A percentile compares a stretch with the other conserved stretches of the same genome.
Conservation (phyloP, 2,329 filamentous ascomycete species). For the Xylariaceae sp. region DNA sequence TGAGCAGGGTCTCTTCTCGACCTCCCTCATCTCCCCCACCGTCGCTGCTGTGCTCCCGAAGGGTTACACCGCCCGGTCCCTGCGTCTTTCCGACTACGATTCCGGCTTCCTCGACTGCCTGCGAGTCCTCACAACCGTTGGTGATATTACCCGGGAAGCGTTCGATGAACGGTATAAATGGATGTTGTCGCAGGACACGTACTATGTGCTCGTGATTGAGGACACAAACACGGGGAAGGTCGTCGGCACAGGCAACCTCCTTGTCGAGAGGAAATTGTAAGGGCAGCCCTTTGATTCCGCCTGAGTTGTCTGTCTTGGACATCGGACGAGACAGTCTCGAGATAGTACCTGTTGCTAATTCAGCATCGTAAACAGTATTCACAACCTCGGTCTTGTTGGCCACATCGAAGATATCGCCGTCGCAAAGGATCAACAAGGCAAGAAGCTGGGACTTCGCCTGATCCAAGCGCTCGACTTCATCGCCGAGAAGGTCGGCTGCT, state of each 20-base stretch:
- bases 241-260: slow-evolving; percentile 84
- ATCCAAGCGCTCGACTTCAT: slow-evolving; percentile 92
- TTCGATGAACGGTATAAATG: slow-evolving; percentile 79
- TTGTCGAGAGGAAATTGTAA: slow-evolving; percentile 92
- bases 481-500: slow-evolving; percentile 83
- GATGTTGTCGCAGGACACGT: slow-evolving; percentile 69
- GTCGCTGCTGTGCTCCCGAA: slow-evolving; percentile 69
- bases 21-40: slow-evolving; percentile 68
- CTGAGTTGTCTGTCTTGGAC: too few relatives aligned
- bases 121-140: slow-evolving; percentile 86
- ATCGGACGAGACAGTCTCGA: neutral
- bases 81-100: slow-evolving; percentile 71
- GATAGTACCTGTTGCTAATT: slow-evolving; percentile 9
- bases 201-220: slow-evolving; percentile 82
- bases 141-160: slow-evolving; percentile 69
- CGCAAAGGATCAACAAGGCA: slow-evolving; percentile 90
- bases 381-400: slow-evolving; percentile 75
- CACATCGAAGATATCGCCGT: slow-evolving; percentile 99
- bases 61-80: slow-evolving; percentile 76
- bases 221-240: slow-evolving; percentile 59
- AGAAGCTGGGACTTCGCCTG: slow-evolving; percentile 87
- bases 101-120: slow-evolving; percentile 86
- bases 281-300: too few relatives aligned
- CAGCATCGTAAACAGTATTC: slow-evolving; percentile 52
- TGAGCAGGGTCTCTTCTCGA: slow-evolving; percentile 66